These are phyloP conservation scores for Pinguiococcus pyrenoidosus DNA, from an alignment of 108 stramenopile species.

Conservation along the genomic window DNA sequence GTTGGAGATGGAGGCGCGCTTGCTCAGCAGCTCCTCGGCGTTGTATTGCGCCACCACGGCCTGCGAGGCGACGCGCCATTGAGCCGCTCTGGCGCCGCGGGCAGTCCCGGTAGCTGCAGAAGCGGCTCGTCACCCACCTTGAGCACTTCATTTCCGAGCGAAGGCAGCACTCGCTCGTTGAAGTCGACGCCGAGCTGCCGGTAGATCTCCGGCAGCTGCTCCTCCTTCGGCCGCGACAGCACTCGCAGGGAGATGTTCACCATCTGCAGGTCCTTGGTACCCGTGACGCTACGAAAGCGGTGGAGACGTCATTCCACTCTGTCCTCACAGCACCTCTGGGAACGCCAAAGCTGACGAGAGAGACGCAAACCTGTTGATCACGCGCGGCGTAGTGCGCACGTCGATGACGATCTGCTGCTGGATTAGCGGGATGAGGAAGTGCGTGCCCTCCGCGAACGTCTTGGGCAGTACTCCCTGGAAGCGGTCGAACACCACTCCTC, in stretches of 20 bases:
- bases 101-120: too few species aligned
- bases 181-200: slow-evolving; percentile 86
- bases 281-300: slow-evolving; percentile 14
- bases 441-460: slow-evolving; percentile 86
- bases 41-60: slow-evolving; percentile 98
- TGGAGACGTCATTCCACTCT: too few species aligned
- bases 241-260: slow-evolving; percentile 97
- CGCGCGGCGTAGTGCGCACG: slow-evolving; percentile 82
- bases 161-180: slow-evolving; percentile 97
- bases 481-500: slow-evolving; percentile 95
- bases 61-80: too few species aligned
- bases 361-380: too few species aligned
- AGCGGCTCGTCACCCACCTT: too few species aligned
- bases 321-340: too few species aligned
- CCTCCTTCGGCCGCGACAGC: slow-evolving; percentile 82
- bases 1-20: slow-evolving; percentile 82
- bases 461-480: slow-evolving; percentile 81
- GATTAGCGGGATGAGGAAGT: slow-evolving; percentile 45
- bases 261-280: slow-evolving; percentile 99
- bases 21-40: slow-evolving; percentile 93
- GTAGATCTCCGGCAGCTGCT: slow-evolving; percentile 78
- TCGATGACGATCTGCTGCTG: slow-evolving; percentile 89
- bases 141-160: slow-evolving; percentile 96
- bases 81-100: not conserved
- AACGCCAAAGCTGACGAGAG: slow-evolving; percentile 46